Evolutionary conservation across 2,329 filamentous ascomycete genomes (phyloP), one percentile per base, ranked within the genome.

Genomic region (Teratosphaeriaceae sp.): DNA sequence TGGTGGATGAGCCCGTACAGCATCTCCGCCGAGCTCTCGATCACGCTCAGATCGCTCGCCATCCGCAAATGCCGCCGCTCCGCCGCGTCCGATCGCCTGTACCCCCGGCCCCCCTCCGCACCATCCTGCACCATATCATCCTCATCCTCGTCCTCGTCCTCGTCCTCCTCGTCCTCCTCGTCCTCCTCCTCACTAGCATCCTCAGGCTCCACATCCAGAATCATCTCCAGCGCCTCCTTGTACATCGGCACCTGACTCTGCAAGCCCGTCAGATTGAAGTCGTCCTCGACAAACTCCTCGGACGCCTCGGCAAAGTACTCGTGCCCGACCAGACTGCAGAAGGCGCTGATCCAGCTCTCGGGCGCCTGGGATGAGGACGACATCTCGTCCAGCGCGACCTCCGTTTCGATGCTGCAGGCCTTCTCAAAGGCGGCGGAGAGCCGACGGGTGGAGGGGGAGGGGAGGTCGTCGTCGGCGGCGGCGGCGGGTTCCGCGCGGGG

Each of bases 261-360:
- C 59, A 98, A 74, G 38, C 92, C 92, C 1, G 92, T 98, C 52
- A 98, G 75, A 68, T 98, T 98, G 75, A 98, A 98, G 67, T 98
- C 92, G 80, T 98, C 92, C 67, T 98, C 92, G 62, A 98, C 97
- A 59, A 98, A 98, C 61, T 98, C 92, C 69, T 98, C 92, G 35
- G 88, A 92, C 39, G 98, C 90, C 72, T 98, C 92, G 50, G 92
- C 92, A 67, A 98, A 98, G 71, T 97, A 98, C 68, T 98, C 92
- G 65, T 98, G 92, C 49, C 92, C 92, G 47, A 97, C 78, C 35
- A 97, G 75, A 29, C 87, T 88, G 73, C 92, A 98, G 67, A 96
- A 98, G 45, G 89, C 94, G 51, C 88, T 85, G 71, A 98, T 97
- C 92, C 92, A 98, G 43, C 89, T 94, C 73, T 98, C 92, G 54